Conservation (phyloP, 179 eudicot species). For the Spergularia azorica region DNA sequence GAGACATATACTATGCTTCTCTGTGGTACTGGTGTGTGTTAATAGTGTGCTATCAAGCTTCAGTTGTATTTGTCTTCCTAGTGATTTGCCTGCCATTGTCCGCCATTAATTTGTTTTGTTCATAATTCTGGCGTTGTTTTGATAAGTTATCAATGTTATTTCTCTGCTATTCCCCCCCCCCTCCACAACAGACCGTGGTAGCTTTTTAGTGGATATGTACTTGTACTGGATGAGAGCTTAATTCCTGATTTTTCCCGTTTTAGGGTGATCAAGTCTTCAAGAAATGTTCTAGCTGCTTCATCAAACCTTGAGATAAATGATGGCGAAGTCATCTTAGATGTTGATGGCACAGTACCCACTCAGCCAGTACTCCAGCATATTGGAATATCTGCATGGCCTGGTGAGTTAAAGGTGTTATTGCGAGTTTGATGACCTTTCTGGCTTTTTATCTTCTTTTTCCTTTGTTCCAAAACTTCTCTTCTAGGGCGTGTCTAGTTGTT, state of each 20-base stretch:
- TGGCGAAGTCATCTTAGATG: conserved; percentile 75
- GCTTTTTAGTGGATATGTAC: neutral
- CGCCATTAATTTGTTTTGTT: too few relatives aligned
- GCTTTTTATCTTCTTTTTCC: neutral
- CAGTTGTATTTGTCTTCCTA: too few relatives aligned
- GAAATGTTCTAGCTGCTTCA: conserved; percentile 45
- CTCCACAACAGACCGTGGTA: neutral
- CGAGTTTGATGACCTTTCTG: neutral
- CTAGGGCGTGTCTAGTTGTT: neutral
- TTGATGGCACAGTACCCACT: conserved; percentile 83
- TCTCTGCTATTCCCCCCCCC: neutral
- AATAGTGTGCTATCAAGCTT: neutral
- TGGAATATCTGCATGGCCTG: conserved; percentile 96
- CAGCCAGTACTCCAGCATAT: conserved; percentile 85
- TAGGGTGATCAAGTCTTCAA: conserved; percentile 79
- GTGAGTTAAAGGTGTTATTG: conserved; percentile 38
- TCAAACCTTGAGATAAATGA: conserved; percentile 58
- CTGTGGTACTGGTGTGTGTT: neutral
- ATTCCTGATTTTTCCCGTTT: conserved; percentile 20
- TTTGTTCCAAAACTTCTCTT: conserved; percentile 2
- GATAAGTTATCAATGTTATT: too few relatives aligned
- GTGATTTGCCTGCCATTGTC: neutral
- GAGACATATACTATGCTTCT: neutral
- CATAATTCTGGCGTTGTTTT: too few relatives aligned
- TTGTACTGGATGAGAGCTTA: neutral